A percentile compares a stretch with the other conserved stretches of the same genome.
These are phyloP conservation scores for Cadophora sp. DNA, from an alignment of 2,329 filamentous ascomycete genomes.

Conservation along the genomic window DNA sequence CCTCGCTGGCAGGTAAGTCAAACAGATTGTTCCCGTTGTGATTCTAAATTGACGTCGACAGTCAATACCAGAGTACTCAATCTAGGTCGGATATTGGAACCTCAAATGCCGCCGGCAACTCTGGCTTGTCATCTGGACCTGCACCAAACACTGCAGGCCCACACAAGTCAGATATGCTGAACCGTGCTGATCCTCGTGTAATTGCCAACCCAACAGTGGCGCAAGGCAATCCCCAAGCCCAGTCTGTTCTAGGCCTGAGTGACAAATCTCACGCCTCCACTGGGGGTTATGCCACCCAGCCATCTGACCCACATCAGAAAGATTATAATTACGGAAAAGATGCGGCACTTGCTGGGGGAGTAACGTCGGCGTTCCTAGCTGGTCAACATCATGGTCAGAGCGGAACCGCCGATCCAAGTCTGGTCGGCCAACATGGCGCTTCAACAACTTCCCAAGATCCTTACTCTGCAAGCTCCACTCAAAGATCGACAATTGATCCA, in stretches of 20 bases:
- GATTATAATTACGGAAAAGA: constrained; percentile 32
- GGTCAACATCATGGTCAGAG: constrained; percentile 25
- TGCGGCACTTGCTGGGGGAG: constrained; percentile 20
- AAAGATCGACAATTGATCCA: constrained; percentile 41
- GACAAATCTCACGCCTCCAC: constrained; percentile 7
- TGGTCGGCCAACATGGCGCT: background rate
- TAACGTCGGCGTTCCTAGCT: constrained; percentile 11
- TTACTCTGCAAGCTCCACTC: constrained; percentile 8
- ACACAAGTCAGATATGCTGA: constrained; percentile 46
- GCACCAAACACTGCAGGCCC: constrained; percentile 45
- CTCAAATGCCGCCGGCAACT: background rate
- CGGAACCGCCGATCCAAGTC: background rate
- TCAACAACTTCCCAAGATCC: constrained; percentile 1
- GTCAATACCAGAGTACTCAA: constrained; percentile 22
- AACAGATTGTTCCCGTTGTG: too few species aligned
- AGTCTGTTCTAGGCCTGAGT: constrained; percentile 1
- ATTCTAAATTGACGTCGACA: background rate
- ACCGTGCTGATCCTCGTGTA: constrained; percentile 50
- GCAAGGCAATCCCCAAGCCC: constrained; percentile 7
- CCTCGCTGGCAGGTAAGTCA: constrained; percentile 24
- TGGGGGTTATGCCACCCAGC: constrained; percentile 1
- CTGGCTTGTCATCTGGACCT: constrained; percentile 26
- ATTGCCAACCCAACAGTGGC: constrained; percentile 37
- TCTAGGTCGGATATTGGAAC: background rate
- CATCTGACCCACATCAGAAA: constrained; percentile 3